Percentiles rank a stretch among this genome's conserved stretches.
Evolutionary conservation across 2,329 filamentous ascomycete genomes (phyloP).

Genomic region (Aspergillus persii): DNA sequence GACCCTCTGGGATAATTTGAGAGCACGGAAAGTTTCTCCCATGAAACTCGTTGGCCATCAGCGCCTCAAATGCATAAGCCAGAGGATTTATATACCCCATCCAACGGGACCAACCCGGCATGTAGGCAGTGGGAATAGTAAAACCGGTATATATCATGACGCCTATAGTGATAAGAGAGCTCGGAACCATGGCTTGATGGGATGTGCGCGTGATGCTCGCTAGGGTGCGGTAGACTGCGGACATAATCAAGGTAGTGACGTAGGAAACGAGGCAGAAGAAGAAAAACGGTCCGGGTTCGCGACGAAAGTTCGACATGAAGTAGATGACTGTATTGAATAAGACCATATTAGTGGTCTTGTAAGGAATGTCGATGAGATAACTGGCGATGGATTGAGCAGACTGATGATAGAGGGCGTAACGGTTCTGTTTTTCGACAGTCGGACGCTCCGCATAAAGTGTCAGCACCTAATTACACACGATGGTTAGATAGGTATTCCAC

Average conservation of each 20-base stretch:
- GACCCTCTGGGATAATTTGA: conserved; percentile 40
- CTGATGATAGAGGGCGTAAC: not conserved
- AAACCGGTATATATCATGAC: conserved; percentile 52
- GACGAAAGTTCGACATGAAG: conserved; percentile 79
- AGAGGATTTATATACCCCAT: conserved; percentile 78
- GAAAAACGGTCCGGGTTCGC: conserved; percentile 76
- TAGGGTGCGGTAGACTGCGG: conserved; percentile 80
- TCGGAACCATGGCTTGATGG: conserved; percentile 56
- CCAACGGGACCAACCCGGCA: conserved; percentile 80
- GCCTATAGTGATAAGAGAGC: conserved; percentile 49
- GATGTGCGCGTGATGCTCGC: conserved; percentile 69
- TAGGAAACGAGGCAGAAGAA: conserved; percentile 79
- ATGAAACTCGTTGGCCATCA: conserved; percentile 82
- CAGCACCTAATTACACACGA: not conserved
- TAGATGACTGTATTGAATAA: conserved; percentile 79
- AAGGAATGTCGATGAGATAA: not conserved
- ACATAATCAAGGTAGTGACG: conserved; percentile 72
- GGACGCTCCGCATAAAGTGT: not conserved
- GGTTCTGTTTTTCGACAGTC: not conserved
- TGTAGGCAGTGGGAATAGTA: conserved; percentile 52
- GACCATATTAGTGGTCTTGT: conserved; percentile 72
- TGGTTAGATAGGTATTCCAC: not conserved
- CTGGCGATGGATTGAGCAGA: not conserved
- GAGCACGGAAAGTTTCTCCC: conserved; percentile 57
- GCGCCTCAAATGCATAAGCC: conserved; percentile 73